Evolutionary conservation across 176 grass and related monocot genomes (phyloP).

Genomic region (Thalia dealbata): DNA sequence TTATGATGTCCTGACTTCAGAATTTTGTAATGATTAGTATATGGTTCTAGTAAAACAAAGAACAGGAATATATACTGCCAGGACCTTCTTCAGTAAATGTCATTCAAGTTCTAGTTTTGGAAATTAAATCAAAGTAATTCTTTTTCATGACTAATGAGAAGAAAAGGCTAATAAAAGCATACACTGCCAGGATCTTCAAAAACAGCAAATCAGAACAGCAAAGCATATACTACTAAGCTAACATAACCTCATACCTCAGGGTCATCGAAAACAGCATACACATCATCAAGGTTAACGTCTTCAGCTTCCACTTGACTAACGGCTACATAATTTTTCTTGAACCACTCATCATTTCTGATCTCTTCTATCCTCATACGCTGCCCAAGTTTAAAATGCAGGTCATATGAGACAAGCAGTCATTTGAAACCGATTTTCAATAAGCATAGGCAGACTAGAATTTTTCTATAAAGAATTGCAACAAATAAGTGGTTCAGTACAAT

Average conservation of each 20-base stretch:
- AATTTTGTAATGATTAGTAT: too few species aligned
- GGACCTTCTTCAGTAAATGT: background rate
- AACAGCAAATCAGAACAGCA: background rate
- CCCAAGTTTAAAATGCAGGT: constrained; percentile 26
- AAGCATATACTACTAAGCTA: background rate
- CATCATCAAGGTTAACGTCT: constrained; percentile 85
- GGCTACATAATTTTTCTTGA: constrained; percentile 76
- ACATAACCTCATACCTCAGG: constrained; percentile 36
- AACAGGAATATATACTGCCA: too few species aligned
- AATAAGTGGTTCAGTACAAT: too few species aligned
- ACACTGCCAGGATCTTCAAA: too few species aligned
- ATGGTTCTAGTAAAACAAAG: too few species aligned
- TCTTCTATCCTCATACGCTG: constrained; percentile 95
- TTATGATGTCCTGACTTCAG: too few species aligned
- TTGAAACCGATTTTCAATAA: background rate
- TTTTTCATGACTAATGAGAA: background rate
- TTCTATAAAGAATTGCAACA: background rate
- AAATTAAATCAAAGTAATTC: background rate
- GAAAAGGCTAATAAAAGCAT: background rate
- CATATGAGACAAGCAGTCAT: background rate
- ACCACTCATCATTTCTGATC: constrained; percentile 88
- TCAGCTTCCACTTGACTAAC: constrained; percentile 59
- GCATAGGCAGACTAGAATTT: background rate
- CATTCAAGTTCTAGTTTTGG: background rate
- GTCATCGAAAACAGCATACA: constrained; percentile 81